Evolutionary conservation across 2,329 filamentous ascomycete genomes (phyloP).

Genomic region (Cordyceps javanica): DNA sequence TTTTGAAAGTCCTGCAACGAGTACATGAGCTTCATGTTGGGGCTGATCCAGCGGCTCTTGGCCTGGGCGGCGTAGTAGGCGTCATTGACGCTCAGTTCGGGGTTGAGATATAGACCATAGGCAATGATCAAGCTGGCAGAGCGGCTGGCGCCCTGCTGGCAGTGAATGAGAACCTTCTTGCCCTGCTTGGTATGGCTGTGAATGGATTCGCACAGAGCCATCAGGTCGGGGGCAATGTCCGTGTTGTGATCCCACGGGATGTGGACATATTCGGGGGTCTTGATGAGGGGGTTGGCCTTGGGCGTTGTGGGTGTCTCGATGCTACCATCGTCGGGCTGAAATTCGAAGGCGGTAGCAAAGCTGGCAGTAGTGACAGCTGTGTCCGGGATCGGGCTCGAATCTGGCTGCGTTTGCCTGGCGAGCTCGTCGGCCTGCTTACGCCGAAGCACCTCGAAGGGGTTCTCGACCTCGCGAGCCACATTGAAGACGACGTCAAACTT

Average conservation of each 20-base stretch:
- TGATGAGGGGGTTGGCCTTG: conserved; percentile 42
- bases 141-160: conserved; percentile 78
- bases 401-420: conserved; percentile 24
- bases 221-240: conserved; percentile 72
- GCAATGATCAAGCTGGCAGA: conserved; percentile 83
- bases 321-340: conserved; percentile 33
- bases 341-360: conserved; percentile 57
- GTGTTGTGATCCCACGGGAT: conserved; percentile 87
- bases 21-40: conserved; percentile 90
- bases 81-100: conserved; percentile 71
- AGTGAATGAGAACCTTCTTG: conserved; percentile 77
- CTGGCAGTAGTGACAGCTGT: conserved; percentile 53
- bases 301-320: conserved; percentile 47
- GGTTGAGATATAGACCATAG: conserved; percentile 75
- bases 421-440: conserved; percentile 24
- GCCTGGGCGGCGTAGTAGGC: conserved; percentile 76
- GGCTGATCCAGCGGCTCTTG: conserved; percentile 81
- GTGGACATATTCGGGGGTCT: conserved; percentile 75
- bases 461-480: conserved; percentile 73
- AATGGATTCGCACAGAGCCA: conserved; percentile 69
- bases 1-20: conserved; percentile 78
- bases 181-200: conserved; percentile 65
- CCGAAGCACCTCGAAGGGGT: conserved; percentile 54
- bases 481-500: conserved; percentile 80
- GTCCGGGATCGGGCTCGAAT: conserved; percentile 41